Percentiles rank a stretch among this genome's conserved stretches.
Evolutionary conservation across 73 alveolate species (phyloP).

Genomic region (Uronychia binucleata): DNA sequence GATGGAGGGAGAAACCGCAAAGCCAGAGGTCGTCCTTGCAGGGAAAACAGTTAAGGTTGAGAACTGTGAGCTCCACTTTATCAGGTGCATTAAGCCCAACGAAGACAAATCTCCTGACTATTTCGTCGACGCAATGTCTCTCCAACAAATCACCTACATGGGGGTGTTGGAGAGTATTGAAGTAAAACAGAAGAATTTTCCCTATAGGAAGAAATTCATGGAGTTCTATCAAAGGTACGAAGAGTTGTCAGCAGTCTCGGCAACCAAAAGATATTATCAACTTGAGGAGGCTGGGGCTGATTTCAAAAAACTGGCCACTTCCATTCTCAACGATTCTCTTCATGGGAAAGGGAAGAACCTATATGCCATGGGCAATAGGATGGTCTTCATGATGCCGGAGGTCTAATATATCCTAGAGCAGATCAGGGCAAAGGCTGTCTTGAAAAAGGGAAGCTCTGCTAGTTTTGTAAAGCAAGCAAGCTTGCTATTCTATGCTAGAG

Average conservation of each 20-base stretch:
- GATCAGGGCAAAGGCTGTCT: constrained; percentile 34
- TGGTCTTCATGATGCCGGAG: constrained; percentile 54
- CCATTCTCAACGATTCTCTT: constrained; percentile 20
- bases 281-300: constrained; percentile 47
- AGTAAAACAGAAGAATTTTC: constrained; percentile 90
- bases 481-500: constrained; percentile 15
- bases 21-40: neutral
- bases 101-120: constrained; percentile 74
- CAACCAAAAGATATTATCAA: constrained; percentile 32
- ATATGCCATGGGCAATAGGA: constrained; percentile 61
- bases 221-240: constrained; percentile 91
- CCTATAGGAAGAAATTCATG: constrained; percentile 81
- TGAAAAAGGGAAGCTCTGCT: constrained; percentile 40
- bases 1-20: constrained; percentile 20
- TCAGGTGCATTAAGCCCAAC: constrained; percentile 97
- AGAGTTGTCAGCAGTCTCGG: constrained; percentile 56
- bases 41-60: constrained; percentile 45
- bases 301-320: constrained; percentile 26
- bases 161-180: constrained; percentile 97
- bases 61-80: constrained; percentile 91
- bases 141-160: constrained; percentile 93
- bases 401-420: constrained; percentile 41
- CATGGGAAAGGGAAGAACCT: constrained; percentile 34
- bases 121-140: constrained; percentile 70
- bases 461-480: constrained; percentile 15